Conservation (phyloP, 306 rosid species). For the Cucumis cinereus region DNA sequence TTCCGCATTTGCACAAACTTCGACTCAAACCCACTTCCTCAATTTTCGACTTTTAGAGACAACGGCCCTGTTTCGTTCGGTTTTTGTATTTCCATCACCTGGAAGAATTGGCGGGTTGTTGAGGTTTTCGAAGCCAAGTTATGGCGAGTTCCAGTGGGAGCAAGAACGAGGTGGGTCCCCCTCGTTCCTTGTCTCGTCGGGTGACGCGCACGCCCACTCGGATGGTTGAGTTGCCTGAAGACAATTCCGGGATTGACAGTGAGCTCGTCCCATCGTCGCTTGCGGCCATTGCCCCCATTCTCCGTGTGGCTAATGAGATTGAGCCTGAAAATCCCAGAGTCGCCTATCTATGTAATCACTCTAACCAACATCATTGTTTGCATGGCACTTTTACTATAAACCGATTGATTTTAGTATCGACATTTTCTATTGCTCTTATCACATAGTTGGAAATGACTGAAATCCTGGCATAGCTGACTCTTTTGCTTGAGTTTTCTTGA, state of each 20-base stretch:
- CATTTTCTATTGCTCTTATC: not conserved
- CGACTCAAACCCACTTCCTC: not conserved
- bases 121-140: not conserved
- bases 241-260: constrained; percentile 32
- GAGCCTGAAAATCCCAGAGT: constrained; percentile 58
- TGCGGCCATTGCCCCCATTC: constrained; percentile 55
- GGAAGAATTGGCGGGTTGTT: not conserved
- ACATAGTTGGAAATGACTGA: not conserved
- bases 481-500: not conserved
- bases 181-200: constrained; percentile 34
- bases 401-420: not conserved
- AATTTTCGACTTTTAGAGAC: constrained; percentile 6
- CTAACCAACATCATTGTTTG: not conserved
- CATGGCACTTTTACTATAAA: not conserved
- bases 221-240: constrained; percentile 39
- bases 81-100: constrained; percentile 9
- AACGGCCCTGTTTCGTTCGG: not conserved
- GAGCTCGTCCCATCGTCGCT: constrained; percentile 69
- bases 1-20: constrained; percentile 18
- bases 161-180: constrained; percentile 29
- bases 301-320: constrained; percentile 81
- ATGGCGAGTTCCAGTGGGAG: constrained; percentile 92
- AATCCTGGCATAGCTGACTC: not conserved
- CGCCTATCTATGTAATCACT: constrained; percentile 76
- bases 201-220: constrained; percentile 35